Base-by-base conservation (phyloP, 164 flowering plant genomes). In the Chloranthus sessilifolius region DNA sequence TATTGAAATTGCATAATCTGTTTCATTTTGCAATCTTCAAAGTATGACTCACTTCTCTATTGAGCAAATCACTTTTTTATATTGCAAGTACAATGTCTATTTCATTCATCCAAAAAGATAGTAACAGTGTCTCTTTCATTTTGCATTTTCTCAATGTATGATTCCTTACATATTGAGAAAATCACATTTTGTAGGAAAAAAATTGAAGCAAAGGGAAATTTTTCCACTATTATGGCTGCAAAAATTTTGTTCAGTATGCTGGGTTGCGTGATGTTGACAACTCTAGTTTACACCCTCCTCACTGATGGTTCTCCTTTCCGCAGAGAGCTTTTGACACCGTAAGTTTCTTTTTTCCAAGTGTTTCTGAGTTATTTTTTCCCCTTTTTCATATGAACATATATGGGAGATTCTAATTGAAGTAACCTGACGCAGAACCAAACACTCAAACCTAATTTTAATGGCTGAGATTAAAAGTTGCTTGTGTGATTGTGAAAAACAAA, bases 271-370 rank as follows among this genome's bases (percentile, higher is more conserved):
- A 83, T 89, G 95, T 34, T 83, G 45, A 90, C 74, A 26, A 73
- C 81, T 56, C 71, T 89, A 50, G 8, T 76, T 46, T 84, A 79
- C 66, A 83, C 88, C 26, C 30, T 79, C 45, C n/a, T 65, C 23
- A 80, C 81, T 35, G 84, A 79, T 79, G 95, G 94, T 45, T 65
- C 79, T 22, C 95, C 95, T 51, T 90, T 86, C 50, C 80, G 75
- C 31, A 66, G n/a, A 50, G 95, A 83, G 61, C 75, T 79, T 7
- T 48, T 83, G 2, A 76, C 83, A 47, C 85, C 91, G 97, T 88
- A 72, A 80, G 85, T 50, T 55, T 47, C 57, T 36, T 9, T 35
- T 36, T 25, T 48, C 14, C 37, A 20, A n/a, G n/a, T n/a, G n/a
- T n/a, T n/a, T n/a, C n/a, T n/a, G n/a, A n/a, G 17, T 7, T 38